These are phyloP conservation scores for Trichoderma erinaceum DNA, from an alignment of 495 filamentous ascomycete species.

Conservation along the genomic window DNA sequence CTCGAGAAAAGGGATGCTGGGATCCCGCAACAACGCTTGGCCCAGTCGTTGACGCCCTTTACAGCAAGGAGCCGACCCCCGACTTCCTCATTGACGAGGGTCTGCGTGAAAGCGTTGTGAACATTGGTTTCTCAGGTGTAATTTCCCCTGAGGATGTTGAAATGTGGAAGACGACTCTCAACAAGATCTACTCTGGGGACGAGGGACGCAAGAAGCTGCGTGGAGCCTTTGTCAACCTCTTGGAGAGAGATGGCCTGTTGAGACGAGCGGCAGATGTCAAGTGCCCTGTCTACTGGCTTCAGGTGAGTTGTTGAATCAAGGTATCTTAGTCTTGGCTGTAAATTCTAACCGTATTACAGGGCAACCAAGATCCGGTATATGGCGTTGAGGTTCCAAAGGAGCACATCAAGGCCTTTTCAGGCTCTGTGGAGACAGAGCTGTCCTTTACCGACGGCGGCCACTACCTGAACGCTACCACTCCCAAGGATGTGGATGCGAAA, in stretches of 20 bases:
- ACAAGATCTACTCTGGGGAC: constrained; percentile 51
- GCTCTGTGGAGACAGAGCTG: constrained; percentile 44
- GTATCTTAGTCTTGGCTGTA: constrained; percentile 9
- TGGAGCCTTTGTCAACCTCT: constrained; percentile 52
- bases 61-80: constrained; percentile 34
- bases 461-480: constrained; percentile 52
- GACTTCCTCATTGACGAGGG: constrained; percentile 51
- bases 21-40: constrained; percentile 39
- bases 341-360: constrained; percentile 28
- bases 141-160: constrained; percentile 33
- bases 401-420: constrained; percentile 54
- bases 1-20: constrained; percentile 51
- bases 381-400: constrained; percentile 41
- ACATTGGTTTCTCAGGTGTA: constrained; percentile 49
- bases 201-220: constrained; percentile 49
- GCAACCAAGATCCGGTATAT: constrained; percentile 50
- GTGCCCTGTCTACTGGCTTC: constrained; percentile 59
- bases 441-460: constrained; percentile 49
- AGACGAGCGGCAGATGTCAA: constrained; percentile 46
- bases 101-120: constrained; percentile 49
- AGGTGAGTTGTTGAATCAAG: constrained; percentile 33
- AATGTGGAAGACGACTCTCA: constrained; percentile 50
- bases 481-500: constrained; percentile 47
- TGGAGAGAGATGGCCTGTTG: constrained; percentile 54
- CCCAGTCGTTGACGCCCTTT: constrained; percentile 43